Evolutionary conservation across 768 basidiomycete species (phyloP).

Genomic region (Trametes sanguinea): DNA sequence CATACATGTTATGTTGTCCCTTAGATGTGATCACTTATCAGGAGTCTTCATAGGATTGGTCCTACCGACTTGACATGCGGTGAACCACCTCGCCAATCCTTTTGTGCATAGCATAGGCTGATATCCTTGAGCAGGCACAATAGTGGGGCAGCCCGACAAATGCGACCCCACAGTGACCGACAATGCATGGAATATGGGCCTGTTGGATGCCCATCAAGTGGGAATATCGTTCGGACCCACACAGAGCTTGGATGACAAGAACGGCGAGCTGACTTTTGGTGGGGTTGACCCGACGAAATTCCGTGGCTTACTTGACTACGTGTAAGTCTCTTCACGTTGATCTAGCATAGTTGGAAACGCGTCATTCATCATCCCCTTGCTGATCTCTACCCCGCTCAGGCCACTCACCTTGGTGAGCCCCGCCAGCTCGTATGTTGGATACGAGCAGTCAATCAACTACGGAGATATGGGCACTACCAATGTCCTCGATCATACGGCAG

Average conservation of each 20-base stretch:
- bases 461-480: slow-evolving; percentile 12
- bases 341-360: too few relatives aligned
- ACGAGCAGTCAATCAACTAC: slow-evolving; percentile 32
- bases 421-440: slow-evolving; percentile 32
- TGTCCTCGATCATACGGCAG: slow-evolving; percentile 29
- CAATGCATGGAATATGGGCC: slow-evolving; percentile 47
- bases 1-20: too few relatives aligned
- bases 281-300: slow-evolving; percentile 25
- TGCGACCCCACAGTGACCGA: slow-evolving; percentile 53
- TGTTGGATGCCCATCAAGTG: slow-evolving; percentile 43
- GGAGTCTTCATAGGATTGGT: slow-evolving; percentile 35
- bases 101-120: not conserved
- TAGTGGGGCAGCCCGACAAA: not conserved
- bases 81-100: not conserved
- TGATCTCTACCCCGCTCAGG: not conserved
- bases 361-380: too few relatives aligned
- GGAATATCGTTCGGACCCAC: slow-evolving; percentile 54
- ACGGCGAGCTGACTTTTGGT: slow-evolving; percentile 28
- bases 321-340: slow-evolving; percentile 20
- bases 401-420: slow-evolving; percentile 30
- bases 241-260: slow-evolving; percentile 17
- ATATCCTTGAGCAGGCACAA: not conserved
- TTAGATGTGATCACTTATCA: not conserved
- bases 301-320: slow-evolving; percentile 27
- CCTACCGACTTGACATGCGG: slow-evolving; percentile 46